These are phyloP conservation scores for Physcomitrellopsis africana DNA, from an alignment of 225 moss, liverwort and hornwort genomes.

Conservation along the genomic window DNA sequence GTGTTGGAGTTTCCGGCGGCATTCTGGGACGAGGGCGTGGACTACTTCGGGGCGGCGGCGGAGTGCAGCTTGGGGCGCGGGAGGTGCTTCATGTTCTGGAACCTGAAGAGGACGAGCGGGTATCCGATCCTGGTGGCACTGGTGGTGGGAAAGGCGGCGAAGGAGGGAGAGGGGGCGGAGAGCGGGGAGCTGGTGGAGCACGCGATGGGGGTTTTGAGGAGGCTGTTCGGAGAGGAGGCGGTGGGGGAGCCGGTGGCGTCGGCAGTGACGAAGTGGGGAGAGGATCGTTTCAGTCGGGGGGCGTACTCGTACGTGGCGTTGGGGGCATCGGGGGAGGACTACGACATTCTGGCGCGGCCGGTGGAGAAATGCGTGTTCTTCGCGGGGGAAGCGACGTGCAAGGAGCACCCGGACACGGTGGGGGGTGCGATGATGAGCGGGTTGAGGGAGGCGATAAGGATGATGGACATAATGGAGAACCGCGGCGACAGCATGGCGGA, in stretches of 20 bases:
- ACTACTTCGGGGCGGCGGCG: slow-evolving; percentile 68
- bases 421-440: slow-evolving; percentile 76
- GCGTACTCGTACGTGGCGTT: slow-evolving; percentile 72
- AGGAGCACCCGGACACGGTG: slow-evolving; percentile 72
- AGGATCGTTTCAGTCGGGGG: slow-evolving; percentile 57
- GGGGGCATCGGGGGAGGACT: slow-evolving; percentile 71
- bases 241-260: slow-evolving; percentile 61
- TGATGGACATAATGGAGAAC: slow-evolving; percentile 71
- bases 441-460: slow-evolving; percentile 68
- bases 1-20: slow-evolving; percentile 60
- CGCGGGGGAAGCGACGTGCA: slow-evolving; percentile 74
- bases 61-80: slow-evolving; percentile 56
- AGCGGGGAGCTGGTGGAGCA: slow-evolving; percentile 51
- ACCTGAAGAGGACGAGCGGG: slow-evolving; percentile 60
- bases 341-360: slow-evolving; percentile 65
- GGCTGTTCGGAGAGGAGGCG: slow-evolving; percentile 54
- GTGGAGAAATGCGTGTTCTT: slow-evolving; percentile 69
- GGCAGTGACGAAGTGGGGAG: slow-evolving; percentile 66
- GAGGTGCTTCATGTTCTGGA: slow-evolving; percentile 74
- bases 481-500: slow-evolving; percentile 75
- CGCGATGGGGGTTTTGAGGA: slow-evolving; percentile 52
- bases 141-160: slow-evolving; percentile 63
- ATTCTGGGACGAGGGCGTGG: slow-evolving; percentile 72
- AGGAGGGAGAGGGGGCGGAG: slow-evolving; percentile 41
- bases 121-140: slow-evolving; percentile 64